Percentiles rank a stretch among this genome's conserved stretches.
Evolutionary conservation across 345 rosid species (phyloP).

Genomic region (Salix suchowensis): DNA sequence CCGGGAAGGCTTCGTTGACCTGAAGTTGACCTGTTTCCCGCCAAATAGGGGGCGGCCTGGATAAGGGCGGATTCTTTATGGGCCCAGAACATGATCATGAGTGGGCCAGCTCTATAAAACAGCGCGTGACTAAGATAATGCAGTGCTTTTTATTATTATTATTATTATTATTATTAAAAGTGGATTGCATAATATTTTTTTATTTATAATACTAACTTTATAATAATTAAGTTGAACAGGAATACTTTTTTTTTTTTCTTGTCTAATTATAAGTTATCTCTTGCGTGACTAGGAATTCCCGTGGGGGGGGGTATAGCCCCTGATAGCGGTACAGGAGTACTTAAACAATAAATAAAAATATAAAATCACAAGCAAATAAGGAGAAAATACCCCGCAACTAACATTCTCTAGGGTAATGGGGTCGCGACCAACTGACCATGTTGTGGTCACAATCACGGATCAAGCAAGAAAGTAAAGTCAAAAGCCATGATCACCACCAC

Average conservation of each 20-base stretch:
- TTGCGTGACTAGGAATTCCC: not conserved
- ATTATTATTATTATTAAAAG: too few species aligned
- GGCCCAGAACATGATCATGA: not conserved
- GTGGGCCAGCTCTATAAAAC: not conserved
- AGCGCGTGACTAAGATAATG: not conserved
- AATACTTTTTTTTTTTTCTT: too few species aligned
- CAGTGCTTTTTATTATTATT: too few species aligned
- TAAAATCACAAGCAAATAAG: not conserved
- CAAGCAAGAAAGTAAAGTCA: not conserved
- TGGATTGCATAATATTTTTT: too few species aligned
- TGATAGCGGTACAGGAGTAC: not conserved
- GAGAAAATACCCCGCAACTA: not conserved
- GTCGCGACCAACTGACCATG: not conserved
- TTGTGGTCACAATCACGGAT: not conserved
- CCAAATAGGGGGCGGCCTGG: not conserved
- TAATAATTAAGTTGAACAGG: too few species aligned
- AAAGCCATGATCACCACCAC: not conserved
- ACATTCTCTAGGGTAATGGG: not conserved
- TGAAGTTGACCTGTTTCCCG: not conserved
- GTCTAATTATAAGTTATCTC: too few species aligned
- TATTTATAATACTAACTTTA: too few species aligned
- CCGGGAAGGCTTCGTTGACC: too few species aligned
- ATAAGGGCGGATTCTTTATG: not conserved
- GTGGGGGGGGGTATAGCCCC: not conserved
- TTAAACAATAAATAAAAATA: not conserved